These are phyloP conservation scores for Moesziomyces sp. DNA, from an alignment of 1,284 basidiomycete genomes.

Conservation along the genomic window DNA sequence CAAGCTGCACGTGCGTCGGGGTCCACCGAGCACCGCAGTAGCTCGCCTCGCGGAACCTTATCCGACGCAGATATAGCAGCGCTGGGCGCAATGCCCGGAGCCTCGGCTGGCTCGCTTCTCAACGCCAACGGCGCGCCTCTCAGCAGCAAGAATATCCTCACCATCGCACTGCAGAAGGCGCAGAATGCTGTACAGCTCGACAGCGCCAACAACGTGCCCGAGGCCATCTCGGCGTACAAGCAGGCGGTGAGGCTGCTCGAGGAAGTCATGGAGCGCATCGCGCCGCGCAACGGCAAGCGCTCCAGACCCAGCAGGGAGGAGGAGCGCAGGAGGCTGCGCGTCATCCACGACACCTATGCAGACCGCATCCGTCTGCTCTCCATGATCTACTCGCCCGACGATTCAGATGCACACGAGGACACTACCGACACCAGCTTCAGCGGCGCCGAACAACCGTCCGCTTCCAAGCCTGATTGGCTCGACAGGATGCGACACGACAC, in stretches of 20 bases:
- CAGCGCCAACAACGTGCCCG: slow-evolving; percentile 68
- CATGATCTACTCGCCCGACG: slow-evolving; percentile 55
- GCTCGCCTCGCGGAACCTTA: slow-evolving; percentile 30
- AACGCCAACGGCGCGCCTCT: slow-evolving; percentile 54
- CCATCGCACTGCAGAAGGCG: slow-evolving; percentile 68
- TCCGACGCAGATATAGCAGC: slow-evolving; percentile 50
- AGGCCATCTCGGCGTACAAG: slow-evolving; percentile 68
- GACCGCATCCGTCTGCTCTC: slow-evolving; percentile 68
- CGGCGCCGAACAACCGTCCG: slow-evolving; percentile 9
- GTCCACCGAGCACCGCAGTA: slow-evolving; percentile 12
- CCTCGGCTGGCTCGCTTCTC: slow-evolving; percentile 35
- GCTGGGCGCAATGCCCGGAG: slow-evolving; percentile 50
- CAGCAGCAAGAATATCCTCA: slow-evolving; percentile 67
- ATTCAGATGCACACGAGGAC: slow-evolving; percentile 10
- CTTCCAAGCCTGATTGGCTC: slow-evolving; percentile 34
- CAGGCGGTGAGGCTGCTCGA: slow-evolving; percentile 68
- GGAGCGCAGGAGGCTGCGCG: slow-evolving; percentile 65
- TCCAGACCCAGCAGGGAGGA: slow-evolving; percentile 63
- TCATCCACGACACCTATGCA: slow-evolving; percentile 69
- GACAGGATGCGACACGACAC: slow-evolving; percentile 30
- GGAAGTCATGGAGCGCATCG: slow-evolving; percentile 69
- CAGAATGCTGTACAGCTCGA: slow-evolving; percentile 69
- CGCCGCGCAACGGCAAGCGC: slow-evolving; percentile 57
- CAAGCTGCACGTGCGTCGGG: not conserved
- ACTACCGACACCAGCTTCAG: slow-evolving; percentile 20